Percentiles rank a stretch among this genome's conserved stretches.
These are phyloP conservation scores for Leishmania martiniquensis DNA, from an alignment of 208 protist species.

Conservation along the genomic window DNA sequence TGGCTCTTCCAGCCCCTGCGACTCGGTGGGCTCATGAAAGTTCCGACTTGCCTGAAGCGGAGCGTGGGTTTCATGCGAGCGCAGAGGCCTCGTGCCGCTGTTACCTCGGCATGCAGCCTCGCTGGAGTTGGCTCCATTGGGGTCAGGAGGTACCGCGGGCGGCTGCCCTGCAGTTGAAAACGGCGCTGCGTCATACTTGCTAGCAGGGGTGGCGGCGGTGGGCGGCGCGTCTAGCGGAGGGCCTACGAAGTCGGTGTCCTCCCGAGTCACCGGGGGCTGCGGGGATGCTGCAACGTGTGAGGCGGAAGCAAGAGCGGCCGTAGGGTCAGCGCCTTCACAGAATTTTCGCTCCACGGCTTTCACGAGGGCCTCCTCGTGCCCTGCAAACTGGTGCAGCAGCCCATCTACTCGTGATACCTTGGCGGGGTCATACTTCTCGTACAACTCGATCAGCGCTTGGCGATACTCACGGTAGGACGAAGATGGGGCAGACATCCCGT, in stretches of 20 bases:
- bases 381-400: constrained; percentile 34
- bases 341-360: constrained; percentile 33
- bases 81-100: constrained; percentile 36
- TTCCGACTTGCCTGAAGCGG: constrained; percentile 40
- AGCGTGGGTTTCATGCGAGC: constrained; percentile 47
- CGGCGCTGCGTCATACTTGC: not conserved
- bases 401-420: constrained; percentile 39
- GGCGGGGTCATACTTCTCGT: constrained; percentile 30
- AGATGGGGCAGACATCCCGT: constrained; percentile 2
- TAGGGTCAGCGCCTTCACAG: not conserved
- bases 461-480: not conserved
- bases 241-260: not conserved
- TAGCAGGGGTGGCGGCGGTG: too few species aligned
- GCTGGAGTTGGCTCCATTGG: not conserved
- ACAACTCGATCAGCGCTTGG: constrained; percentile 19
- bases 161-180: not conserved
- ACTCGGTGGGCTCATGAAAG: constrained; percentile 40
- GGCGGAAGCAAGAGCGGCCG: not conserved
- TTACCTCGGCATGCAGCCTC: not conserved
- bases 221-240: not conserved
- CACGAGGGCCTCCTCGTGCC: constrained; percentile 40
- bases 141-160: not conserved
- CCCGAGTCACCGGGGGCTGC: not conserved
- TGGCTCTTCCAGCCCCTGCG: constrained; percentile 34
- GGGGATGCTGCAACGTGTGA: not conserved